Evolutionary conservation across 176 grass and related monocot genomes (phyloP).

Genomic region (Paspalum notatum): DNA sequence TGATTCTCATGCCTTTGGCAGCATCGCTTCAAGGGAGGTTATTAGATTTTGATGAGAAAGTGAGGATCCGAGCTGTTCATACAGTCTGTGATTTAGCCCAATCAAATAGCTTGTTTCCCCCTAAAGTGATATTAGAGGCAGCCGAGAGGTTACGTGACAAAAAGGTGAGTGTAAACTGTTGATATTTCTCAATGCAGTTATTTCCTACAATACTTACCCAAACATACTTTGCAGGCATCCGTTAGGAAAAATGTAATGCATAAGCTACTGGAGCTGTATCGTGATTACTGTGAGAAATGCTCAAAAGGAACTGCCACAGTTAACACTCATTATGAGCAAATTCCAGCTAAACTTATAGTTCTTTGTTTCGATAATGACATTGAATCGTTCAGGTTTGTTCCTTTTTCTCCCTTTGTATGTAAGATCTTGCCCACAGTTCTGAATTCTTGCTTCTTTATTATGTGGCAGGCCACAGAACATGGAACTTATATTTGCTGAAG

Average conservation of each 20-base stretch:
- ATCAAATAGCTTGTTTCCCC: constrained; percentile 69
- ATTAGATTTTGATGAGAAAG: constrained; percentile 97
- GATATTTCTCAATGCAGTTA: constrained; percentile 30
- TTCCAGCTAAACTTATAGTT: constrained; percentile 76
- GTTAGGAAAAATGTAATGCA: constrained; percentile 86
- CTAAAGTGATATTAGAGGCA: constrained; percentile 66
- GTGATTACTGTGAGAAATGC: constrained; percentile 78
- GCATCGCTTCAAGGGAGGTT: constrained; percentile 79
- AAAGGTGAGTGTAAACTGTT: constrained; percentile 58
- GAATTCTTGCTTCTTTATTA: constrained; percentile 47
- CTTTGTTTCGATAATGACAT: constrained; percentile 84
- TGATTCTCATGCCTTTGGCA: constrained; percentile 47
- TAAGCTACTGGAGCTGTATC: constrained; percentile 83
- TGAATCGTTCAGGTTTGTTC: constrained; percentile 72
- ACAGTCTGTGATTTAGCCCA: constrained; percentile 88
- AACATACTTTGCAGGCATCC: constrained; percentile 63
- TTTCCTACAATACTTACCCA: constrained; percentile 31
- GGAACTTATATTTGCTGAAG: constrained; percentile 79
- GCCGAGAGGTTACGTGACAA: constrained; percentile 79
- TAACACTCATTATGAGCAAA: constrained; percentile 77
- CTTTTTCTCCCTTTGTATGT: constrained; percentile 7
- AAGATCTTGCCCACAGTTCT: constrained; percentile 29
- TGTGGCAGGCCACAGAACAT: constrained; percentile 71
- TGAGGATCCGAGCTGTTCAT: constrained; percentile 80
- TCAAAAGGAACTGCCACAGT: constrained; percentile 63